Conservation (phyloP, 2,329 filamentous ascomycete species). For the Aspergillus sp. region DNA sequence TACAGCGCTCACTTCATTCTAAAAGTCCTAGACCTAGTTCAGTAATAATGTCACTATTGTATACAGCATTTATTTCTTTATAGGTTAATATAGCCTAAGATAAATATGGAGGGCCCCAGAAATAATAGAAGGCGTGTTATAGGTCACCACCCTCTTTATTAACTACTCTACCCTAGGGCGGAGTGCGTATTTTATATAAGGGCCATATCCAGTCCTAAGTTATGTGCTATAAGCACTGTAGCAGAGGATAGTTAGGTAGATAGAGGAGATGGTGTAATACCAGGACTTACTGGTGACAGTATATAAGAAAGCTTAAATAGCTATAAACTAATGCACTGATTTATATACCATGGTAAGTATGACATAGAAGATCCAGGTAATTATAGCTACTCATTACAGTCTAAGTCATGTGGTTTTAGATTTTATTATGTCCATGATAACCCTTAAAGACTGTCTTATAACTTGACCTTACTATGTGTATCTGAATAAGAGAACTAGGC, state of each 20-base stretch:
- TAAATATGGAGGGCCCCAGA: constrained; percentile 67
- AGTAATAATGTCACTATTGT: constrained; percentile 81
- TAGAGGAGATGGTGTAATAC: constrained; percentile 28
- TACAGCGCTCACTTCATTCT: constrained; percentile 83
- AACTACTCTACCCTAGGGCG: constrained; percentile 73
- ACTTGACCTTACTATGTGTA: too few species aligned
- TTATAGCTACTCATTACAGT: too few species aligned
- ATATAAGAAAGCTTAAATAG: constrained; percentile 29
- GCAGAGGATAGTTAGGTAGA: constrained; percentile 36
- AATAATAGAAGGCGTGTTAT: constrained; percentile 68
- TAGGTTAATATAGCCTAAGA: constrained; percentile 94
- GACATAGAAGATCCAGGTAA: constrained; percentile 2
- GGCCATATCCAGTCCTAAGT: constrained; percentile 34
- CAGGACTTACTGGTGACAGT: constrained; percentile 27
- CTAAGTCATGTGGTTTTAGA: too few species aligned
- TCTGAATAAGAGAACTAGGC: too few species aligned
- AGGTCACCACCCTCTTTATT: constrained; percentile 82
- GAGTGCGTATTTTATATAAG: constrained; percentile 42
- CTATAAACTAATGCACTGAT: constrained; percentile 14
- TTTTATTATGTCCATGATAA: too few species aligned
- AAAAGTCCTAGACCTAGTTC: constrained; percentile 78
- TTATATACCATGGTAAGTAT: constrained; percentile 1
- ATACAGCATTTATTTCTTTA: constrained; percentile 95
- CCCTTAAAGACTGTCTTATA: too few species aligned
- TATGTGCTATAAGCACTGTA: constrained; percentile 33